Evolutionary conservation across 1,139 yeast species (phyloP).

Genomic region (Saccharomyces hybrid): DNA sequence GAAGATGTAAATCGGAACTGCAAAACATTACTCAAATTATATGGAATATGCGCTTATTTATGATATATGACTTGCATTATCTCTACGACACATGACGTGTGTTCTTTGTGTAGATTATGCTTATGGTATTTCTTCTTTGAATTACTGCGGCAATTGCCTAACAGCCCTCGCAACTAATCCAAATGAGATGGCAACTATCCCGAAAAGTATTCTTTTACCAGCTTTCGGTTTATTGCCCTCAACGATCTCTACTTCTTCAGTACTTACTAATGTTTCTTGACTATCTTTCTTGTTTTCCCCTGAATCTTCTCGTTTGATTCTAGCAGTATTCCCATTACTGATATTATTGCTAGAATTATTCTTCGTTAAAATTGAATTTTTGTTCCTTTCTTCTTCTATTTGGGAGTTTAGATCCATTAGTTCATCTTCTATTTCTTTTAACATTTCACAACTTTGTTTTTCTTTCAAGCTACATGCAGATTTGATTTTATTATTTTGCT

Average conservation of each 20-base stretch:
- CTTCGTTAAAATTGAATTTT: constrained; percentile 19
- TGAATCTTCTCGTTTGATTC: constrained; percentile 3
- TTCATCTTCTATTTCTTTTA: constrained; percentile 22
- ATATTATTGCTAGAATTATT: constrained; percentile 4
- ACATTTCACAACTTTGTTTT: constrained; percentile 15
- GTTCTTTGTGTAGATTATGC: background rate
- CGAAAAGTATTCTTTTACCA: constrained; percentile 9
- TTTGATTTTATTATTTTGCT: constrained; percentile 20
- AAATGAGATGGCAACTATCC: constrained; percentile 15
- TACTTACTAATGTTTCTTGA: background rate
- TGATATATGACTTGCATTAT: background rate
- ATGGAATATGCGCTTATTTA: background rate
- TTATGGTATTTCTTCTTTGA: constrained; percentile 2
- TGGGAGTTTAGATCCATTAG: constrained; percentile 28
- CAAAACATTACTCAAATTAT: background rate
- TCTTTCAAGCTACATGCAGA: constrained; percentile 11
- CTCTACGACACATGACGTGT: background rate
- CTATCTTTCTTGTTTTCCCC: constrained; percentile 3
- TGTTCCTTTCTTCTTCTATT: constrained; percentile 27
- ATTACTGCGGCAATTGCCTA: constrained; percentile 4
- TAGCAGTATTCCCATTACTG: constrained; percentile 1
- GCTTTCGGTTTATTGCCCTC: constrained; percentile 6
- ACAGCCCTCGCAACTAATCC: constrained; percentile 19
- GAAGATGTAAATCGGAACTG: background rate
- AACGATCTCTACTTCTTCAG: constrained; percentile 4